A percentile compares a stretch with the other conserved stretches of the same genome.
phyloP scores from a whole-genome alignment of 2,329 filamentous ascomycete species.

The Zymoseptoria crescenta region DNA sequence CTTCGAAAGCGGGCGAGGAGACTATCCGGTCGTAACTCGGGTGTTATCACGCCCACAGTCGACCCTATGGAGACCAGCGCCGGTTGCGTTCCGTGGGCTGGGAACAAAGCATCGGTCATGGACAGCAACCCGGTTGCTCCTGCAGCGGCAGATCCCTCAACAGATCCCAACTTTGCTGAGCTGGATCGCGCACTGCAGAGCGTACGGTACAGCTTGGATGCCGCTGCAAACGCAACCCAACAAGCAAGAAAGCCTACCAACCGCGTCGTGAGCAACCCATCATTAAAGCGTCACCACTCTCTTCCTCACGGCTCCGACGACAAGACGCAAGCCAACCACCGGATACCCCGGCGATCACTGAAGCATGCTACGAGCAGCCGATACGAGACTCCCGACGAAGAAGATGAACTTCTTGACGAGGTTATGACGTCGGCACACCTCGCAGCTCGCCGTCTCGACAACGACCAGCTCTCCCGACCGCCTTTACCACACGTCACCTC shows the following conservation, averaged over 20 bases:
- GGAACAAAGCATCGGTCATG: conserved; percentile 60
- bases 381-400: conserved; percentile 92
- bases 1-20: conserved; percentile 85
- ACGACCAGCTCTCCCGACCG: conserved; percentile 32
- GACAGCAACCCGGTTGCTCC: conserved; percentile 45
- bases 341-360: conserved; percentile 65
- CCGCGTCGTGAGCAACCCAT: conserved; percentile 37
- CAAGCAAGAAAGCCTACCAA: conserved; percentile 24
- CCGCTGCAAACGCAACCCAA: conserved; percentile 29
- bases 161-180: conserved; percentile 49
- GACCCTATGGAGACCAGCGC: conserved; percentile 92
- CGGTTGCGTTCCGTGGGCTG: conserved; percentile 78
- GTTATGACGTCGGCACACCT: conserved; percentile 69
- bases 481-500: conserved; percentile 56
- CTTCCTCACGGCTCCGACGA: conserved; percentile 36
- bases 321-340: conserved; percentile 49
- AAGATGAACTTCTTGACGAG: conserved; percentile 92
- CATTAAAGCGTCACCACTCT: conserved; percentile 44
- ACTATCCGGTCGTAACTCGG: conserved; percentile 84
- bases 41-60: conserved; percentile 65
- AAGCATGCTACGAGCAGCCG: conserved; percentile 65
- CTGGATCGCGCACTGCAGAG: conserved; percentile 54
- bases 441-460: conserved; percentile 63
- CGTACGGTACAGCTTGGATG: conserved; percentile 52
- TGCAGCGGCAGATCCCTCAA: conserved; percentile 36